Conservation (phyloP, 2,329 filamentous ascomycete genomes). For the Cryphonectria parasitica region DNA sequence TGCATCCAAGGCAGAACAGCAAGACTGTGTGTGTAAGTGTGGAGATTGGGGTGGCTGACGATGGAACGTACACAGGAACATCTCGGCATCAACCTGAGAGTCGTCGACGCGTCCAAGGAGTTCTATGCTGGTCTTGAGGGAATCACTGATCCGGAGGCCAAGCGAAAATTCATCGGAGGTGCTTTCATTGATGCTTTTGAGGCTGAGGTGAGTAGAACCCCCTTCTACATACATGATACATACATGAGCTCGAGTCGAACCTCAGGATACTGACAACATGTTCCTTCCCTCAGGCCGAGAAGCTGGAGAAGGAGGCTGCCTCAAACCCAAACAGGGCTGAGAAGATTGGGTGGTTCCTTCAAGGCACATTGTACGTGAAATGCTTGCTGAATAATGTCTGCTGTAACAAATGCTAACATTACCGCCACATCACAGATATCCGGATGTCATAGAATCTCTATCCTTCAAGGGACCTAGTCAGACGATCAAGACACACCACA, state of each 20-base stretch:
- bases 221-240: not conserved
- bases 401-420: slow-evolving; percentile 6
- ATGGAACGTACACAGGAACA: slow-evolving; percentile 66
- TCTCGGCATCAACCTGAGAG: slow-evolving; percentile 87
- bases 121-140: slow-evolving; percentile 81
- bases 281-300: slow-evolving; percentile 2
- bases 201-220: slow-evolving; percentile 12
- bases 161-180: slow-evolving; percentile 69
- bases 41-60: slow-evolving; percentile 15
- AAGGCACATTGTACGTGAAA: slow-evolving; percentile 74
- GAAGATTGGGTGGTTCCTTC: slow-evolving; percentile 83
- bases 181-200: slow-evolving; percentile 25
- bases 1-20: slow-evolving; percentile 6
- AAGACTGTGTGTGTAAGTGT: not conserved
- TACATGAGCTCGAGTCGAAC: not conserved
- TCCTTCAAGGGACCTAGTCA: slow-evolving; percentile 53
- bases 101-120: slow-evolving; percentile 76
- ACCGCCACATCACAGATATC: slow-evolving; percentile 13
- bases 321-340: slow-evolving; percentile 54
- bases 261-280: not conserved
- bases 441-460: slow-evolving; percentile 49
- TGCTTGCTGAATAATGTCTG: not conserved
- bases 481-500: slow-evolving; percentile 49
- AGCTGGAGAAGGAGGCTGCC: slow-evolving; percentile 58
- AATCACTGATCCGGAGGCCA: slow-evolving; percentile 78